Evolutionary conservation across 139 green algal genomes (phyloP), one percentile per base, ranked within the genome.

Genomic region (Pleodorina starrii): DNA sequence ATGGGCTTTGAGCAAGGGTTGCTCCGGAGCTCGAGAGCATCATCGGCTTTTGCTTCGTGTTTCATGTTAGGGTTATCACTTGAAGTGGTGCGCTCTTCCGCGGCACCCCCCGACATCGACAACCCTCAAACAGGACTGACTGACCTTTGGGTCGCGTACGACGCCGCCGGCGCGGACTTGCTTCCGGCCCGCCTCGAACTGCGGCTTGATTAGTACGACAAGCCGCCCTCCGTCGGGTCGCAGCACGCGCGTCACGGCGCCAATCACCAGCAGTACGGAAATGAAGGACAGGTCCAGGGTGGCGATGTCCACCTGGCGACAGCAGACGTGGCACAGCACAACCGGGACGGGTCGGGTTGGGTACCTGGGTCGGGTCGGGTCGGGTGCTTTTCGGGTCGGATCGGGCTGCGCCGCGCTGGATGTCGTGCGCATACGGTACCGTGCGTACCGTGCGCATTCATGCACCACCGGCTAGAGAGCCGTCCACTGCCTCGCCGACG

Each of bases 241-340:
- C 42, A 98, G 60, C 38, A 90, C 87, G 32, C 35, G 66, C 27
- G 98, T 92, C 32, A 94, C 93, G 17, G 92, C 92, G 69, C 97
- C 84, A 25, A 98, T 90, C 82, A 97, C 97, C 91, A 98, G 98
- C 46, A 98, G 92, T 46, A 99, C 91, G 11, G 91, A 97, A 76
- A 99, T 99, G 94, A 99, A 99, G 29, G 96, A 98, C 32, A 99
- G 91, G 93, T 99, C 98, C 32, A 99, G 95, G 0, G 96, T 98
- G 50, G 97, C 95, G 0, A 99, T 66, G 69, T 99, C 94, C 44
- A 97, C 93, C 88, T 93, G 90, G 91, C 73, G 29, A 17, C n/a
- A n/a, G n/a, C n/a, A n/a, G n/a, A n/a, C n/a, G n/a, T n/a, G n/a
- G n/a, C n/a, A n/a, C n/a, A n/a, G n/a, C n/a, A n/a, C n/a, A n/a